A percentile compares a stretch with the other conserved stretches of the same genome.
Evolutionary conservation across 176 grass and related monocot species (phyloP).

Genomic region (Hyparrhenia diplandra): DNA sequence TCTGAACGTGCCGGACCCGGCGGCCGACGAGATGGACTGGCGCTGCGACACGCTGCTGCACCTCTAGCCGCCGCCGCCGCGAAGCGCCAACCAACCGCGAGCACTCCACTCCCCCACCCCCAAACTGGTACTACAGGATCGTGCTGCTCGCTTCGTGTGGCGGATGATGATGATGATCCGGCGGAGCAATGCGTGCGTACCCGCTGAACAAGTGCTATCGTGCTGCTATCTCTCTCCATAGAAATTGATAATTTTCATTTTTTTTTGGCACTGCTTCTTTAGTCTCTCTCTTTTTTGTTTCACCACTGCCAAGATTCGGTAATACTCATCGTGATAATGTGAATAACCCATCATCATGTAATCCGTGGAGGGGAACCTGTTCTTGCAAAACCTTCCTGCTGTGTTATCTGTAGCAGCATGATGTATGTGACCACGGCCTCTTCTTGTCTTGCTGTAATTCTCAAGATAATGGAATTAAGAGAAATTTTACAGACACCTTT

Average conservation of each 20-base stretch:
- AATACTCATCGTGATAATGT: slow-evolving; percentile 31
- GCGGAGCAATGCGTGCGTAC: slow-evolving; percentile 8
- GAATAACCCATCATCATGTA: slow-evolving; percentile 41
- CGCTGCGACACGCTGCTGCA: slow-evolving; percentile 59
- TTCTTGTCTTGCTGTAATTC: not conserved
- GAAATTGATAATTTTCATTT: slow-evolving; percentile 13
- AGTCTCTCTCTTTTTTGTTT: not conserved
- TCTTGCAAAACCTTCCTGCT: not conserved
- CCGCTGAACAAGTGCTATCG: not conserved
- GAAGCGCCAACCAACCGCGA: not conserved
- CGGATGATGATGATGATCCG: not conserved
- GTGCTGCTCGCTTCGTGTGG: not conserved
- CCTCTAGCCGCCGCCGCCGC: slow-evolving; percentile 2
- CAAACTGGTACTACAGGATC: not conserved
- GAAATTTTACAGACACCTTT: not conserved
- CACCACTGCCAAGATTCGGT: slow-evolving; percentile 28
- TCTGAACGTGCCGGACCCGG: slow-evolving; percentile 62
- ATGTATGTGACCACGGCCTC: not conserved
- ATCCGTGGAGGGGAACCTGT: not conserved
- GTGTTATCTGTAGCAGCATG: too few relatives aligned
- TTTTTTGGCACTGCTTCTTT: not conserved
- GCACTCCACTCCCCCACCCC: not conserved
- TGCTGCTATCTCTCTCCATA: slow-evolving; percentile 26
- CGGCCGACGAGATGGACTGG: slow-evolving; percentile 58
- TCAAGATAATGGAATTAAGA: slow-evolving; percentile 25